These are phyloP conservation scores for Didymella pinodella DNA, from an alignment of 2,329 filamentous ascomycete genomes.

Conservation along the genomic window DNA sequence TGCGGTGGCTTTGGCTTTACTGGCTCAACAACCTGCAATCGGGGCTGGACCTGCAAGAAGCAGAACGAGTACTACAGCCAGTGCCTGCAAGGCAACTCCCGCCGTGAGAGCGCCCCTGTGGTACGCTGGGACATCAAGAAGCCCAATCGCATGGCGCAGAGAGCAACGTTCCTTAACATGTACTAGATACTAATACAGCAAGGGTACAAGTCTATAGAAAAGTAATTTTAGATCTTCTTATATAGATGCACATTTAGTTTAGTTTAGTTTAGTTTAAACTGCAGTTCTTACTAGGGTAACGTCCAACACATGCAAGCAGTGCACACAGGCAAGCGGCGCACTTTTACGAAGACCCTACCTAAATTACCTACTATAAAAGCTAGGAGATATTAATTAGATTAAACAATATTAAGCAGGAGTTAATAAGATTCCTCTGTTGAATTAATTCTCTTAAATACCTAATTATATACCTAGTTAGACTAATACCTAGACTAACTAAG, in stretches of 20 bases:
- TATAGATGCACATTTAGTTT: conserved; percentile 13
- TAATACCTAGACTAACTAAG: too few relatives aligned
- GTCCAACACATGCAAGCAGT: too few relatives aligned
- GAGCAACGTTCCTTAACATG: conserved; percentile 5
- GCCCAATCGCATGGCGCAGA: conserved; percentile 13
- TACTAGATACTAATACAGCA: neutral
- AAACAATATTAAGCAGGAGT: too few relatives aligned
- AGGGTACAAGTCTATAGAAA: conserved; percentile 1
- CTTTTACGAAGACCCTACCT: too few relatives aligned
- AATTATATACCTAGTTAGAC: too few relatives aligned
- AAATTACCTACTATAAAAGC: too few relatives aligned
- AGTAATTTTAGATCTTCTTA: conserved; percentile 6
- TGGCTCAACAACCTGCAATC: conserved; percentile 51
- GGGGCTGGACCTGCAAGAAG: conserved; percentile 50
- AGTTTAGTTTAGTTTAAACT: too few relatives aligned
- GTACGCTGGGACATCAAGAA: conserved; percentile 19
- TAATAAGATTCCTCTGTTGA: too few relatives aligned
- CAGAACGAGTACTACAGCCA: conserved; percentile 57
- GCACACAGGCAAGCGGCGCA: too few relatives aligned
- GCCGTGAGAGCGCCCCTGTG: conserved; percentile 9
- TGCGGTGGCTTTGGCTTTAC: conserved; percentile 55
- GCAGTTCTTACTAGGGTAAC: too few relatives aligned
- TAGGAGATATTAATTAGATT: too few relatives aligned
- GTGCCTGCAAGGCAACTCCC: conserved; percentile 36
- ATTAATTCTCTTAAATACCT: too few relatives aligned